Evolutionary conservation across 805 yeast genomes (phyloP).

Genomic region (Nakazawaea ishiwadae): DNA sequence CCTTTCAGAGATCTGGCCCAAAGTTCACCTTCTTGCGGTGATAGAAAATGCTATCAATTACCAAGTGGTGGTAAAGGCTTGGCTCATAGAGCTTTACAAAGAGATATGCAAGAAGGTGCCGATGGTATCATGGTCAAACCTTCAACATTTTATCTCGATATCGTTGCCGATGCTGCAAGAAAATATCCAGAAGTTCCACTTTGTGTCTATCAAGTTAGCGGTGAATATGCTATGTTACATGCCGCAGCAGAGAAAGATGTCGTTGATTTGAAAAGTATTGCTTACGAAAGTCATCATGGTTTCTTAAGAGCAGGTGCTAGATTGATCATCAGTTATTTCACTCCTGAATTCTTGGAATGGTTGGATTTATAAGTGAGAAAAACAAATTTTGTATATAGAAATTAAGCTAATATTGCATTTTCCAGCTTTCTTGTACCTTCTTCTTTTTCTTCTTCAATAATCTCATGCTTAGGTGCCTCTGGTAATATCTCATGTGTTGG

Average conservation of each 20-base stretch:
- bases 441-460: constrained; percentile 16
- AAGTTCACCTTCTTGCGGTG: constrained; percentile 84
- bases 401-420: constrained; percentile 16
- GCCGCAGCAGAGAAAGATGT: constrained; percentile 97
- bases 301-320: constrained; percentile 95
- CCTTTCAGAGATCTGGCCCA: constrained; percentile 99
- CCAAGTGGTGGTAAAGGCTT: constrained; percentile 92
- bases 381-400: too few species aligned
- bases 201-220: constrained; percentile 94
- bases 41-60: constrained; percentile 87
- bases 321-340: constrained; percentile 83
- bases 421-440: constrained; percentile 17
- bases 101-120: constrained; percentile 90
- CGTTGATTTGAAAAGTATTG: constrained; percentile 73
- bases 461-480: constrained; percentile 15
- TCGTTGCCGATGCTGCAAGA: constrained; percentile 82
- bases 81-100: constrained; percentile 82
- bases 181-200: constrained; percentile 82
- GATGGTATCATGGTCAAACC: constrained; percentile 97
- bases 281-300: constrained; percentile 87
- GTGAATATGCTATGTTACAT: constrained; percentile 96
- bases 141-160: constrained; percentile 89
- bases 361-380: constrained; percentile 36
- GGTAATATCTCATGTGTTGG: constrained; percentile 15
- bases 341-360: constrained; percentile 97